Percentiles rank a stretch among this genome's conserved stretches.
Conservation (phyloP, 805 yeast species). For the Kockiozyma suomiensis region DNA sequence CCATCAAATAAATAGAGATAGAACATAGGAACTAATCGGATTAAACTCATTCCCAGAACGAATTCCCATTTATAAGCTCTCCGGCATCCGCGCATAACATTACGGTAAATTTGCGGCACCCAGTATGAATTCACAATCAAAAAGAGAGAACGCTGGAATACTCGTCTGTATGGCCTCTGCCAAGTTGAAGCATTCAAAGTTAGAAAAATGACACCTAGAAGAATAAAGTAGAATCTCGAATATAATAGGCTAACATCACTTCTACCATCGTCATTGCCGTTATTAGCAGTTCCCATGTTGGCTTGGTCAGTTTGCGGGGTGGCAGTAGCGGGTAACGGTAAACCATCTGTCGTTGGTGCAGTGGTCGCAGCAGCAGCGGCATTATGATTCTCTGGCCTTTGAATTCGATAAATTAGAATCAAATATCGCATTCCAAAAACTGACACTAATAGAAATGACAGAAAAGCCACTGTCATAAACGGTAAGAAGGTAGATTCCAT, state of each 20-base stretch:
- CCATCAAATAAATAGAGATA: constrained; percentile 56
- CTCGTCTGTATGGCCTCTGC: constrained; percentile 58
- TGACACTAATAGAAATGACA: constrained; percentile 64
- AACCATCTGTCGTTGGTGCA: constrained; percentile 34
- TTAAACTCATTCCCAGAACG: constrained; percentile 64
- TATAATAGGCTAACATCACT: constrained; percentile 57
- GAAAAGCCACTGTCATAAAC: constrained; percentile 67
- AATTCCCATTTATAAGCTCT: constrained; percentile 74
- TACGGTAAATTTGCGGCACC: constrained; percentile 86
- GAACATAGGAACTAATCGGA: constrained; percentile 64
- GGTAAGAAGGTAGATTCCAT: constrained; percentile 63
- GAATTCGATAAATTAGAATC: constrained; percentile 66
- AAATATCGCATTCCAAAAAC: constrained; percentile 54
- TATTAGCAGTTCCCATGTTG: constrained; percentile 10
- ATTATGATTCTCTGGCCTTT: constrained; percentile 46
- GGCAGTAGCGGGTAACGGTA: constrained; percentile 38
- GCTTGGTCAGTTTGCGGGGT: constrained; percentile 55
- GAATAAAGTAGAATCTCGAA: constrained; percentile 56
- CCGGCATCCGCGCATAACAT: constrained; percentile 68
- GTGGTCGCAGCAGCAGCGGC: constrained; percentile 35
- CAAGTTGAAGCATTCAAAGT: constrained; percentile 61
- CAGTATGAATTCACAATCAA: constrained; percentile 69
- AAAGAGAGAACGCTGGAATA: constrained; percentile 60
- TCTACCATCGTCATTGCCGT: constrained; percentile 30
- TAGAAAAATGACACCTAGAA: constrained; percentile 59